Conservation (phyloP, 345 rosid genomes). For the Euphorbia lathyris region DNA sequence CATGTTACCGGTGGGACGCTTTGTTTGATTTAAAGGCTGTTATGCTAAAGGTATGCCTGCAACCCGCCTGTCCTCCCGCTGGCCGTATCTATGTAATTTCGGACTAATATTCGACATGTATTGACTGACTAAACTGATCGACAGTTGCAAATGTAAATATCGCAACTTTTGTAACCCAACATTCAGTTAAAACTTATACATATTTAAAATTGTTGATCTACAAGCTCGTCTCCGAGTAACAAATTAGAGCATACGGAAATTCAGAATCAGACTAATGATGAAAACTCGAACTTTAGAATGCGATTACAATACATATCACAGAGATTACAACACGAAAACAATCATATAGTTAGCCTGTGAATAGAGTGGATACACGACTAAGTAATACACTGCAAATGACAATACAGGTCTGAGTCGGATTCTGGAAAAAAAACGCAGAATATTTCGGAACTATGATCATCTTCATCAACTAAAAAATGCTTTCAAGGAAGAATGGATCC, state of each 20-base stretch:
- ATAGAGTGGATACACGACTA: neutral
- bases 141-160: neutral
- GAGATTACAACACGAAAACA: no score
- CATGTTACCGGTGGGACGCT: neutral
- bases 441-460: no score
- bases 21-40: neutral
- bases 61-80: no score
- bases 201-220: neutral
- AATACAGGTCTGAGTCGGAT: slow-evolving; percentile 8
- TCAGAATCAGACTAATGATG: neutral
- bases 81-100: no score
- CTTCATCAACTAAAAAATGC: no score
- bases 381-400: slow-evolving; percentile 21
- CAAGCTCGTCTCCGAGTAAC: neutral
- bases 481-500: neutral
- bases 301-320: no score
- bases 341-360: neutral
- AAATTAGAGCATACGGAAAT: neutral
- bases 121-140: neutral
- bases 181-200: neutral
- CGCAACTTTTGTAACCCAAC: neutral
- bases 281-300: neutral
- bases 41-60: neutral
- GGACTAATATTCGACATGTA: no score
- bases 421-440: no score